Evolutionary conservation across 2,329 filamentous ascomycete genomes (phyloP), one percentile per base, ranked within the genome.

Genomic region (Paracoccidioides lutzii): DNA sequence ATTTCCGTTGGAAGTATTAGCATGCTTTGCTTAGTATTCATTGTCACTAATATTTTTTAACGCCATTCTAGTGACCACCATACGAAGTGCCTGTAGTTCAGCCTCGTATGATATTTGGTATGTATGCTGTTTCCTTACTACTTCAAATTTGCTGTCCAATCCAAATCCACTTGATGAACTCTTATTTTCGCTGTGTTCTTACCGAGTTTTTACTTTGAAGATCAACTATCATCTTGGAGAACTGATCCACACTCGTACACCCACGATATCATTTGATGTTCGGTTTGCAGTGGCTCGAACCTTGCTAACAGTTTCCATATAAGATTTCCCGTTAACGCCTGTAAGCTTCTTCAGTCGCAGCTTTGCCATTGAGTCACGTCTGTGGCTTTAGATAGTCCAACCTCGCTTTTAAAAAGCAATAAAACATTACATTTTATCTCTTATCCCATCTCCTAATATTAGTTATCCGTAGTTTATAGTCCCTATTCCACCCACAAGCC

Each of bases 211-310:
- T 72, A 73, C 63, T 78, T 82, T 80, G 80, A 73, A 79, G 82
- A 73, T 78, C 67, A 76, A 68, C 70, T 69, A 77, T 81, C 79
- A 82, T 78, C 78, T 82, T 82, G 80, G 80, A 82, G 80, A 83
- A 75, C 80, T 82, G 80, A 82, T 65, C 60, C 32, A 42, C 48
- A 41, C 44, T 15, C n/a, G 32, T 33, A 50, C 45, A 42, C n/a
- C 14, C 7, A 9, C 40, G 15, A 5, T 37, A 15, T 14, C 10
- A 37, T 42, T 15, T 33, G 12, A 3, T 22, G 15, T 42, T 6
- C 37, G 0, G 12, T 52, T 52, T n/a, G 22, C 15, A 51, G 42
- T 33, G 28, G 7, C 12, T 9, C 9, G n/a, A 15, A 3, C 38
- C 5, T 43, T 49, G 46, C 45, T 52, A 42, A 40, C 40, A 42